These are phyloP conservation scores for Artemisia argyi DNA, from an alignment of 129 eudicot species.

Conservation along the genomic window DNA sequence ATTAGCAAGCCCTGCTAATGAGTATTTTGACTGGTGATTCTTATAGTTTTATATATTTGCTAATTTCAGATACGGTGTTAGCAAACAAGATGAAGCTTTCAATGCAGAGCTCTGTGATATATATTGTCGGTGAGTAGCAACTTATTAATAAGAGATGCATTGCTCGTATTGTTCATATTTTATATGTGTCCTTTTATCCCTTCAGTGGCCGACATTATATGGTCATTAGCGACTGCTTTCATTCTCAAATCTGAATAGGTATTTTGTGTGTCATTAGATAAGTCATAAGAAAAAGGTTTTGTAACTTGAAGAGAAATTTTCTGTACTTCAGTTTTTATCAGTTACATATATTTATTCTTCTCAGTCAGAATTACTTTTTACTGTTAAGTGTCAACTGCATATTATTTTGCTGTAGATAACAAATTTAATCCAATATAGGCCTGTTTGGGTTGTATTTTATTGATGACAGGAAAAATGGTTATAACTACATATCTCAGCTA, in stretches of 20 bases:
- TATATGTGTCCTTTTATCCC: neutral
- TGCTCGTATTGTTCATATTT: no score
- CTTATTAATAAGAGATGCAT: neutral
- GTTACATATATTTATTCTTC: neutral
- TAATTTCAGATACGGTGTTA: conserved; percentile 80
- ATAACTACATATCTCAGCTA: neutral
- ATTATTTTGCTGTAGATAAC: neutral
- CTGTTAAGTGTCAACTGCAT: conserved; percentile 11
- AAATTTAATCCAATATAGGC: neutral
- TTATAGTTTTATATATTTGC: conserved; percentile 12
- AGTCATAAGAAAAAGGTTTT: no score
- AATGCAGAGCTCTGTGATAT: conserved; percentile 86
- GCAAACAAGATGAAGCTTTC: conserved; percentile 89
- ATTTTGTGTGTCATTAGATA: no score
- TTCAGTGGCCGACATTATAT: neutral
- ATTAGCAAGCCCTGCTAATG: neutral
- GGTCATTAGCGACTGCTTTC: conserved; percentile 10
- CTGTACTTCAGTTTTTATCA: neutral
- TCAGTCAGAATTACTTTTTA: neutral
- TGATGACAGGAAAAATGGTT: neutral
- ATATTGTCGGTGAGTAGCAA: conserved; percentile 67
- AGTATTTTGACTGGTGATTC: conserved; percentile 17
- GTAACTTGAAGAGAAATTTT: neutral
- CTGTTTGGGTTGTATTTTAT: neutral
- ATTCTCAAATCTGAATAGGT: neutral